Conservation (phyloP, 768 basidiomycete species). For the Trametes sanguinea region DNA sequence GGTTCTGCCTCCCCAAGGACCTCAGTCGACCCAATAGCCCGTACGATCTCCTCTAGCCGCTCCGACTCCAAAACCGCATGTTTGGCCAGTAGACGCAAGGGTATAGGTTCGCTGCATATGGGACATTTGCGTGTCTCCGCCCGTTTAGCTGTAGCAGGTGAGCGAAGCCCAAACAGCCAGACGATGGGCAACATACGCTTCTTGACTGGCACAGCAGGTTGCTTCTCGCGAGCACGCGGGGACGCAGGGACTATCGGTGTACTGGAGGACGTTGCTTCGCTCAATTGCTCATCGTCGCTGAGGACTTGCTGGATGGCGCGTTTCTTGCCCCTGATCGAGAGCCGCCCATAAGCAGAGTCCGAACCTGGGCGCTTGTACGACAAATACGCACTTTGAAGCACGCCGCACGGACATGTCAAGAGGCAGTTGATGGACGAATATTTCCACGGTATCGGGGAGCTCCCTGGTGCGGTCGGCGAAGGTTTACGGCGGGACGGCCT, state of each 20-base stretch:
- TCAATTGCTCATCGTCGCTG: slow-evolving; percentile 29
- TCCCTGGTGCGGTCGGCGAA: neutral
- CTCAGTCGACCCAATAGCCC: slow-evolving; percentile 61
- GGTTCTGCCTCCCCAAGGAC: slow-evolving; percentile 52
- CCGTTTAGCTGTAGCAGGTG: slow-evolving; percentile 52
- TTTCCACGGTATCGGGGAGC: neutral
- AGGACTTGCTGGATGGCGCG: slow-evolving; percentile 39
- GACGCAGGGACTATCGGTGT: slow-evolving; percentile 34
- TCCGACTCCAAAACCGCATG: slow-evolving; percentile 69
- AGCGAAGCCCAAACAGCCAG: neutral
- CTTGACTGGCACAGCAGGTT: slow-evolving; percentile 39
- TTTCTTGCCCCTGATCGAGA: slow-evolving; percentile 48
- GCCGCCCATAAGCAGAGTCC: neutral
- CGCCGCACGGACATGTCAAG: slow-evolving; percentile 20
- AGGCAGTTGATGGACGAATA: slow-evolving; percentile 26
- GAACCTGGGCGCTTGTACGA: slow-evolving; percentile 3
- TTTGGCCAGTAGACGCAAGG: slow-evolving; percentile 64
- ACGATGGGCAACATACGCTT: slow-evolving; percentile 34
- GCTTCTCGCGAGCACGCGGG: slow-evolving; percentile 15
- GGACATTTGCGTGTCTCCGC: slow-evolving; percentile 79
- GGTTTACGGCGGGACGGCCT: slow-evolving; percentile 2
- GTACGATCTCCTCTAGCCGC: slow-evolving; percentile 68
- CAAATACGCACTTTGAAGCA: slow-evolving; percentile 32
- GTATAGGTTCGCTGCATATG: slow-evolving; percentile 71
- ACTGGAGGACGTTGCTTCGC: slow-evolving; percentile 38